phyloP scores from a whole-genome alignment of 768 basidiomycete species.

The Lentinula sp. region DNA sequence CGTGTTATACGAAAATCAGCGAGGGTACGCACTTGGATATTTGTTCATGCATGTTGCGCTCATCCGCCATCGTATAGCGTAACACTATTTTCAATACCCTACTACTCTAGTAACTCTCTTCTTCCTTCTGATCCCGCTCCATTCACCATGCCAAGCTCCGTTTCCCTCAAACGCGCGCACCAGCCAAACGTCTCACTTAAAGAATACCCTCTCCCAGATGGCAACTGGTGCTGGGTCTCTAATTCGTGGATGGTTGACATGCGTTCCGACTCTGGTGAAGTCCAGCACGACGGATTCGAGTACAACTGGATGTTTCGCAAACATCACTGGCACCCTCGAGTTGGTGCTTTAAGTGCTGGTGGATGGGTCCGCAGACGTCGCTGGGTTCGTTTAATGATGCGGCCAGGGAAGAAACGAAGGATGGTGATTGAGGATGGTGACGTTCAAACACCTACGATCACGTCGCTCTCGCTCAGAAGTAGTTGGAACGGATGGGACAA shows the following conservation, averaged over 20 bases:
- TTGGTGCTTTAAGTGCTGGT: slow-evolving; percentile 54
- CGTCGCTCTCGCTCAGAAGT: neutral
- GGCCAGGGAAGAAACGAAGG: slow-evolving; percentile 31
- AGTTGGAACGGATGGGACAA: slow-evolving; percentile 5
- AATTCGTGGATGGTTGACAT: slow-evolving; percentile 56
- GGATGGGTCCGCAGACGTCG: slow-evolving; percentile 73
- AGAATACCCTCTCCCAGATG: slow-evolving; percentile 49
- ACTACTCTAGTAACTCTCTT: slow-evolving; percentile 43
- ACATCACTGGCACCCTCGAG: slow-evolving; percentile 58
- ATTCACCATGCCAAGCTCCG: slow-evolving; percentile 23
- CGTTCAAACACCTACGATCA: neutral
- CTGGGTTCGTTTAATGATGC: slow-evolving; percentile 85
- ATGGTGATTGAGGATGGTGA: slow-evolving; percentile 11
- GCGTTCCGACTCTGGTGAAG: slow-evolving; percentile 44
- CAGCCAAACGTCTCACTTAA: slow-evolving; percentile 34
- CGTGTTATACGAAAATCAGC: slow-evolving; percentile 52
- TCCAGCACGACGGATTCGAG: slow-evolving; percentile 53
- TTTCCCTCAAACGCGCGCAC: slow-evolving; percentile 17
- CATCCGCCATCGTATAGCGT: slow-evolving; percentile 17
- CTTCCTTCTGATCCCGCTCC: slow-evolving; percentile 38
- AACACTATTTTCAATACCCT: slow-evolving; percentile 41
- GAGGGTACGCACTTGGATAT: slow-evolving; percentile 31
- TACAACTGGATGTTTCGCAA: slow-evolving; percentile 72
- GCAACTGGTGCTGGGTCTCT: slow-evolving; percentile 52
- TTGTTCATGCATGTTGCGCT: neutral